Percentiles rank a stretch among this genome's conserved stretches.
Conservation (phyloP, 148 eudicot species). For the Cornus kousa region DNA sequence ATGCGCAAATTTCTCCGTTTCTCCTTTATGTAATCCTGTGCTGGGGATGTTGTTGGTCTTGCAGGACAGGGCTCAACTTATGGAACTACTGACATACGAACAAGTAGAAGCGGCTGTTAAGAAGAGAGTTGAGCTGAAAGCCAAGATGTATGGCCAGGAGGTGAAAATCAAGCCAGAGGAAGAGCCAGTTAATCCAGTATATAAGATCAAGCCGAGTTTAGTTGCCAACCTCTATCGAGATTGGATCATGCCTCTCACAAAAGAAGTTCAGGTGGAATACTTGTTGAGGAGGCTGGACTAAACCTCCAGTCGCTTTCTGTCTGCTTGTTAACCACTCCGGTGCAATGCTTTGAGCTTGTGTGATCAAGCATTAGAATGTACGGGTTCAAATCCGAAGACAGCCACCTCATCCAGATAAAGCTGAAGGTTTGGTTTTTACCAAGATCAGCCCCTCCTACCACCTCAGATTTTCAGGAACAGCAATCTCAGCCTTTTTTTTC, state of each 20-base stretch:
- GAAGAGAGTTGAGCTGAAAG: conserved; percentile 55
- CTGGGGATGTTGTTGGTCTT: not conserved
- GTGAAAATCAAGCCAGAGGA: conserved; percentile 35
- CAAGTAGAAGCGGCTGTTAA: conserved; percentile 51
- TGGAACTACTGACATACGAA: conserved; percentile 60
- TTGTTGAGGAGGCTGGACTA: conserved; percentile 61
- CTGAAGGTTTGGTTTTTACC: too few species aligned
- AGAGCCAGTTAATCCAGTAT: conserved; percentile 32
- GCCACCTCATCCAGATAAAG: too few species aligned
- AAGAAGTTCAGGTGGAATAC: conserved; percentile 62
- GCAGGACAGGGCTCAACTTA: conserved; percentile 48
- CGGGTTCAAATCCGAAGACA: too few species aligned
- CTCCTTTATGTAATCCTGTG: too few species aligned
- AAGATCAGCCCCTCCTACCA: too few species aligned
- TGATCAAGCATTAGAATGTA: too few species aligned
- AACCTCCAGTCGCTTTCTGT: not conserved
- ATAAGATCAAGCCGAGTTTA: conserved; percentile 53
- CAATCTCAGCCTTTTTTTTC: too few species aligned
- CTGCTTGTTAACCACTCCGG: too few species aligned
- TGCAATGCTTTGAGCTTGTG: too few species aligned
- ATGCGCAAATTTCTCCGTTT: not conserved
- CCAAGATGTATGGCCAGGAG: conserved; percentile 46
- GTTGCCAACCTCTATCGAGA: conserved; percentile 59
- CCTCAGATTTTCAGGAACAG: too few species aligned
- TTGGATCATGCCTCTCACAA: conserved; percentile 70